phyloP scores from a whole-genome alignment of 371 early-diverging fungal genomes.

The Mortierella polycephala region DNA sequence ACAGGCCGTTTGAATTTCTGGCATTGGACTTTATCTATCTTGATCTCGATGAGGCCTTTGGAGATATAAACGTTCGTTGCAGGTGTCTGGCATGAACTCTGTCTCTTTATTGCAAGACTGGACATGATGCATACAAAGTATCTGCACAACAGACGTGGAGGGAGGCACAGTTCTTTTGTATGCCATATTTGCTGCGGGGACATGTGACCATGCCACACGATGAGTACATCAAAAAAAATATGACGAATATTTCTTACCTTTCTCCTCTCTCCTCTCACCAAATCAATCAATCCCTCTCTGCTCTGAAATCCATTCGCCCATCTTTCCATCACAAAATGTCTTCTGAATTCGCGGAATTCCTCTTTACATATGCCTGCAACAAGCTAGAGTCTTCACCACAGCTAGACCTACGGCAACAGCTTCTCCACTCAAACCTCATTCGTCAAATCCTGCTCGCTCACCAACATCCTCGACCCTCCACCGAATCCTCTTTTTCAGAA shows the following conservation, averaged over 20 bases:
- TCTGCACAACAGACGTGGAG: too few species aligned
- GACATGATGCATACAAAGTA: too few species aligned
- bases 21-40: too few species aligned
- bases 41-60: too few species aligned
- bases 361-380: conserved; percentile 48
- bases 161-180: too few species aligned
- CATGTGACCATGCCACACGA: not conserved
- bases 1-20: too few species aligned
- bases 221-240: too few species aligned
- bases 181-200: too few species aligned
- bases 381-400: conserved; percentile 45
- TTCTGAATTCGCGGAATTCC: conserved; percentile 39
- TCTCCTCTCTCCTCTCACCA: not conserved
- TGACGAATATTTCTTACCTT: too few species aligned
- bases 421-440: conserved; percentile 52
- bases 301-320: not conserved
- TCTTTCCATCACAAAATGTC: conserved; percentile 8
- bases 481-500: not conserved
- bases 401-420: conserved; percentile 48
- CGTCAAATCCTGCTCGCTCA: conserved; percentile 47
- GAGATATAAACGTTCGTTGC: too few species aligned
- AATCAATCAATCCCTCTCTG: not conserved
- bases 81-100: too few species aligned
- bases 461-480: conserved; percentile 11
- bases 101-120: not conserved